Evolutionary conservation across 306 rosid genomes (phyloP), one percentile per base, ranked within the genome.

Genomic region (Cyclanthera cordifolia): DNA sequence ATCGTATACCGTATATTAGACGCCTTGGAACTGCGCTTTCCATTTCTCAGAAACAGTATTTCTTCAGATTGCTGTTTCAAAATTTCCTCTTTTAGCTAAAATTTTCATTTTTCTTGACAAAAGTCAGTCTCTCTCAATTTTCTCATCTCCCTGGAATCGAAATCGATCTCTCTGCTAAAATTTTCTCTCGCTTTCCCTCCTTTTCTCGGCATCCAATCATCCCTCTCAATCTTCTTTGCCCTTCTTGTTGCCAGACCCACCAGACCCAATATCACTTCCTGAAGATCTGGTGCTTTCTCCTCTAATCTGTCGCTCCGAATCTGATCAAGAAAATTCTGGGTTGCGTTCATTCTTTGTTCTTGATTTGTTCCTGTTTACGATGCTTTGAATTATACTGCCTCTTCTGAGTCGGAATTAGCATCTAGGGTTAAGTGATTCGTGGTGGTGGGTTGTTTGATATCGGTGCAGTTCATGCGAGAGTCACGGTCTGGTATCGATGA

Each of bases 231-330:
- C 54, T 59, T 73, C 45, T 74, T 28, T 48, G 7, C 21, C 14
- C 47, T 57, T 32, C 12, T 73, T 63, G 39, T 69, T 56, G 20
- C 63, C 76, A 72, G 75, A 81, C 71, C 79, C 65, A 5, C n/a
- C n/a, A n/a, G n/a, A n/a, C n/a, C n/a, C n/a, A n/a, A n/a, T n/a
- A n/a, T n/a, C n/a, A n/a, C n/a, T n/a, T n/a, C n/a, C n/a, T n/a
- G n/a, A n/a, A n/a, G n/a, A n/a, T n/a, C n/a, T n/a, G n/a, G n/a
- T 82, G 81, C 84, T 81, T 75, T 75, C 71, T 21, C 53, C 79
- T 72, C 11, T 73, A 69, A 71, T 45, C 67, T 43, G 20, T 67
- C 53, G 56, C 82, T 74, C 30, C 43, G 15, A 73, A 74, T 76
- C 81, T 54, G 73, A 54, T 57, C 64, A 57, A 57, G 6, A 28